Conservation (phyloP, 2,329 filamentous ascomycete species). For the Paecilomyces fulvus region DNA sequence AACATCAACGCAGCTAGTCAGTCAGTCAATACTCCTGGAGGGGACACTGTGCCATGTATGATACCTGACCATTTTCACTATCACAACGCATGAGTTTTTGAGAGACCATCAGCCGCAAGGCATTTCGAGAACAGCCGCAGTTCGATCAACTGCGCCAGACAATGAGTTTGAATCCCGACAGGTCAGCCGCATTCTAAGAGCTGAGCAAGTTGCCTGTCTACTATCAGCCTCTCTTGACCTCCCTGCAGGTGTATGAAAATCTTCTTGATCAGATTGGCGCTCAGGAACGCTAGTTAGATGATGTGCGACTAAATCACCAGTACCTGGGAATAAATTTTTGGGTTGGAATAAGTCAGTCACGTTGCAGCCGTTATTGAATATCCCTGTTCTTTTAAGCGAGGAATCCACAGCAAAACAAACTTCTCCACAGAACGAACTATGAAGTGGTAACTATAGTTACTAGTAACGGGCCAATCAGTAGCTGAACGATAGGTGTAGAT, state of each 20-base stretch:
- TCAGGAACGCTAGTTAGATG: background rate
- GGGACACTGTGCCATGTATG: too few species aligned
- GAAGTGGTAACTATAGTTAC: background rate
- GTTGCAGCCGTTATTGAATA: background rate
- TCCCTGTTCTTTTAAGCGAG: background rate
- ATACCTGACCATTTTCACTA: too few species aligned
- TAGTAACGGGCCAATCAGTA: background rate
- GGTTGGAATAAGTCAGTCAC: background rate
- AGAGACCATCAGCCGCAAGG: too few species aligned
- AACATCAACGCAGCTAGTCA: too few species aligned
- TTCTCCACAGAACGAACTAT: background rate
- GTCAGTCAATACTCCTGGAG: too few species aligned
- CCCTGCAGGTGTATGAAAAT: background rate
- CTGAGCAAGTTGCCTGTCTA: too few species aligned
- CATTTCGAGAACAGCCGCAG: too few species aligned
- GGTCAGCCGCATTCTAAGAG: too few species aligned
- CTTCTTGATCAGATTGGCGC: background rate
- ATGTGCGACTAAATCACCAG: background rate
- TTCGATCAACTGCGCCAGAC: too few species aligned
- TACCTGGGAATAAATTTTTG: background rate
- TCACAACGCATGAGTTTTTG: too few species aligned
- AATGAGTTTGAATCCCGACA: too few species aligned
- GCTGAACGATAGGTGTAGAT: background rate
- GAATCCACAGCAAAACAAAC: background rate
- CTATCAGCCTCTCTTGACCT: background rate